Base-by-base conservation (phyloP, 257 asterid genomes). In the Jasminum sambac region DNA sequence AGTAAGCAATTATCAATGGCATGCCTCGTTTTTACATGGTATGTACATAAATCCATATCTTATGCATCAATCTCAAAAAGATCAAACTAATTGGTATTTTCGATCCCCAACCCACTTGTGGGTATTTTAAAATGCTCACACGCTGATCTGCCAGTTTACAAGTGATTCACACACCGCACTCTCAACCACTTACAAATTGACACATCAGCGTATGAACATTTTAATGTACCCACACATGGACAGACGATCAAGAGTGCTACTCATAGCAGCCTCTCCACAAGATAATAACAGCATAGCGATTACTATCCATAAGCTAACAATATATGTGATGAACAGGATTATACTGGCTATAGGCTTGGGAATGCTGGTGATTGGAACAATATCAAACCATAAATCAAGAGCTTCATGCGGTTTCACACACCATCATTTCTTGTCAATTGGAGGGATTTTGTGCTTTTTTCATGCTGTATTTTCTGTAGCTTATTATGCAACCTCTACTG, bases 341-440 rank as follows among this genome's bases (percentile, higher is more conserved):
- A 73, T 87, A 61, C 58, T 82, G 76, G 90, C 85, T 4, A 91
- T 84, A 26, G 98, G 91, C 1, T 60, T 88, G 85, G 63, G 84
- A 0, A 64, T 87, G 85, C 77, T 92, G 81, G 95, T 84, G 73
- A 82, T 88, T 1, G 96, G 97, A 37, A 90, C 89, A 26, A 77
- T 77, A 72, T 82, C 98, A 43, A 92, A 92, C 81, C 78, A 62
- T 43, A 86, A 90, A 75, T 83, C 91, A 60, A 86, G 91, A 77
- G 81, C 90, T 58, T 80, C 95, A 0, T 92, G 98, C 73, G 97
- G 96, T 2, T 82, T 92, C 70, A 63, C 89, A 43, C 84, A 90
- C 79, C 97, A 63, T 63, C 46, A 63, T 36, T 63, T 63, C 67
- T 7, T 63, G 42, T 63, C 67, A 63, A n/a, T 16, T 36, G 67